Evolutionary conservation across 2,329 filamentous ascomycete species (phyloP).

Genomic region (Aspergillus bombycis): DNA sequence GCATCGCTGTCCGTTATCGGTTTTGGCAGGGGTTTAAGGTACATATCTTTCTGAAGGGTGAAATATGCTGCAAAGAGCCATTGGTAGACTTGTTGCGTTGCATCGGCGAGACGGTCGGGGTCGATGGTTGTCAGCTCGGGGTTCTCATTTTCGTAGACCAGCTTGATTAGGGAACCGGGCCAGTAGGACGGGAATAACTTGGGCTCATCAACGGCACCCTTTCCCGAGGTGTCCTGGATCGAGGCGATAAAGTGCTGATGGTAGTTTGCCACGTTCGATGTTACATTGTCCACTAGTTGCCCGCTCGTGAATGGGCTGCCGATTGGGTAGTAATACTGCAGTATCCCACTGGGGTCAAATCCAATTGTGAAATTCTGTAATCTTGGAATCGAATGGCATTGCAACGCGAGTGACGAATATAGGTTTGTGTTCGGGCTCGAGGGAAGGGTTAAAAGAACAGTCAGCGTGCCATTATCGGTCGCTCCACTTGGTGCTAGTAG

Average conservation of each 20-base stretch:
- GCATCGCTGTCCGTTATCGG: background rate
- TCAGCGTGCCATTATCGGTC: background rate
- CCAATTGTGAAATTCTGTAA: background rate
- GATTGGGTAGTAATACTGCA: background rate
- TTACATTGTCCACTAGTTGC: background rate
- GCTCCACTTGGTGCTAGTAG: background rate
- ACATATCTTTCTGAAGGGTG: background rate
- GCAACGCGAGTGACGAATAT: background rate
- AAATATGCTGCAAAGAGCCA: background rate
- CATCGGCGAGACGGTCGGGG: background rate
- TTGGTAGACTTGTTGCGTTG: background rate
- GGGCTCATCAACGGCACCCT: background rate
- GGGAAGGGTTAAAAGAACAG: background rate
- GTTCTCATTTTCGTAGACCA: background rate
- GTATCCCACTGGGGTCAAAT: background rate
- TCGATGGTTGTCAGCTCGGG: background rate
- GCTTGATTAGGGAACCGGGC: background rate
- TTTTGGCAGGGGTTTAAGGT: background rate
- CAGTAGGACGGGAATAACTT: background rate
- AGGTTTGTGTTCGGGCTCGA: background rate
- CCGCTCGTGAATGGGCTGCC: background rate
- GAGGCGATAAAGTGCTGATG: background rate
- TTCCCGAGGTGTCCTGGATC: background rate
- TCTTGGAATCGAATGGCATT: background rate
- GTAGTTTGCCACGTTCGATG: background rate